These are phyloP conservation scores for Suillus alpinus DNA, from an alignment of 768 basidiomycete genomes.

Conservation along the genomic window DNA sequence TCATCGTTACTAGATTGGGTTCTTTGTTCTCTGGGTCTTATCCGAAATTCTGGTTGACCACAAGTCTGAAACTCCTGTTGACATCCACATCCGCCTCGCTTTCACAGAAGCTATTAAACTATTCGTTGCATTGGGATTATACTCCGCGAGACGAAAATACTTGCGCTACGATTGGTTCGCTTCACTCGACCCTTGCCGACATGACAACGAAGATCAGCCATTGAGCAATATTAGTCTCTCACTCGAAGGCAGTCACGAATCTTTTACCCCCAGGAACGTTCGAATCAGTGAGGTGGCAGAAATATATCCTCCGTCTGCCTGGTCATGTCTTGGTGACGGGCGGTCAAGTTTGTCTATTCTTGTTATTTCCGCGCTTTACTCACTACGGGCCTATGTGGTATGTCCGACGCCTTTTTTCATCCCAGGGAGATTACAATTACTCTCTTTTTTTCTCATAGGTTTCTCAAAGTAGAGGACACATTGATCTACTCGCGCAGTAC, in stretches of 20 bases:
- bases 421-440: background rate
- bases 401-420: constrained; percentile 8
- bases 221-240: constrained; percentile 8
- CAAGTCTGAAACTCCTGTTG: constrained; percentile 2
- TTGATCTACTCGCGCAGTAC: constrained; percentile 21
- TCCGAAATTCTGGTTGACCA: background rate
- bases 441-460: constrained; percentile 15
- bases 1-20: background rate
- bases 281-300: constrained; percentile 1
- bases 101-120: constrained; percentile 19
- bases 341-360: constrained; percentile 15
- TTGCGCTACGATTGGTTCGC: background rate
- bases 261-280: constrained; percentile 2
- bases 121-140: constrained; percentile 14
- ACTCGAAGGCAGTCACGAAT: constrained; percentile 8
- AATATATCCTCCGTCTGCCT: constrained; percentile 2
- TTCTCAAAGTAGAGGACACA: constrained; percentile 14
- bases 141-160: constrained; percentile 9
- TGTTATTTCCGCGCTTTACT: constrained; percentile 11
- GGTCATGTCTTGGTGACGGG: constrained; percentile 9
- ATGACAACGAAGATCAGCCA: constrained; percentile 6
- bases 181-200: background rate
- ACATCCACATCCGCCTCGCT: constrained; percentile 15
- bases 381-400: constrained; percentile 19
- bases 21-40: background rate